Base-by-base conservation (phyloP, 192 early-diverging fungal species). In the Linnemannia zychae region DNA sequence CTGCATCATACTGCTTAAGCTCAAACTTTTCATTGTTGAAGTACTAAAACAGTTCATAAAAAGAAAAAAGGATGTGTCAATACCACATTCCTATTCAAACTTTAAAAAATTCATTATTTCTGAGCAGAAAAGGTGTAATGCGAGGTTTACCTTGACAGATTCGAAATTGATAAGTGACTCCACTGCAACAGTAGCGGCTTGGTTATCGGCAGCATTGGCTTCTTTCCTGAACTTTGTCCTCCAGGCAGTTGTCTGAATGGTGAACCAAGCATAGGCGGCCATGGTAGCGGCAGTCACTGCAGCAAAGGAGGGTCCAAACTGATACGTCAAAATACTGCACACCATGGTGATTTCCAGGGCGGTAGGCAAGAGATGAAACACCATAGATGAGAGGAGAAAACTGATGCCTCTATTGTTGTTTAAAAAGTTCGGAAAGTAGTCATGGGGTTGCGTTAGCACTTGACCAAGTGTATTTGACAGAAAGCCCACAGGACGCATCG, bases 101-200 rank as follows among this genome's bases (percentile, higher is more conserved):
- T 9, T 6, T 9, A 44, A 44, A 44, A 44, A 9, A 33, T 31
- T 63, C 2, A 28, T 12, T 13, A 63, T 31, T 47, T 4, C 12
- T 47, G 17, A 3, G 33, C n/a, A 31, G 5, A 17, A 95, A 13
- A 28, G 7, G 22, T 57, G 52, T 7, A n/a, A 24, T 24, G 2
- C 0, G 24, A 31, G 13, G 3, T 52, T 24, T 90, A 90, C 90
- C 86, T 99, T 99, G 72, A 99, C 99, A 13, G 98, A 95, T 88
- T 99, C 99, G 85, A 96, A 98, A 77, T 99, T 99, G 74, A 99
- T 93, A 52, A 99, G 90, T 36, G 98, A 97, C 81, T 99, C 99
- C 0, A 98, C 97, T 9, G 98, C 97, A 7, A 94, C 93, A 11
- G 96, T 94, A 0, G 99, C 98, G 7, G 98, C 99, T 84, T 94